Base-by-base conservation (phyloP, 2,329 filamentous ascomycete species). In the Graphilbum ipis-grandicollis region DNA sequence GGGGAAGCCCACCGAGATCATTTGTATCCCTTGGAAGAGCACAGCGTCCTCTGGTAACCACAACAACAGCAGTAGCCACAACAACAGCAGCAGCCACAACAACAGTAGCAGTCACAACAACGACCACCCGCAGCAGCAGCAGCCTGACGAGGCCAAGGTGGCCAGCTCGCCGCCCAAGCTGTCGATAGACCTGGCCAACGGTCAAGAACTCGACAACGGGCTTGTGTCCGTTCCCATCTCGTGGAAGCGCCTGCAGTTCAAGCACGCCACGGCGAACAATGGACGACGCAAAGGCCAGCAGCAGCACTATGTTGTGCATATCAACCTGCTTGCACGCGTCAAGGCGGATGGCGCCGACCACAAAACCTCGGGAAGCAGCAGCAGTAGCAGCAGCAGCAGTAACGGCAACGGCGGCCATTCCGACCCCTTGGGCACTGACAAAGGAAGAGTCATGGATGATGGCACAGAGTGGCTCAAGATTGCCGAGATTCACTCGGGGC, bases 221-320 rank as follows among this genome's bases (percentile, higher is more conserved):
- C 37, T 36, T 29, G 75, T 88, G 9, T 81, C 74, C 29, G 73
- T 93, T 39, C 81, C 85, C 2, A 77, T 94, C 37, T 78, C 83
- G 25, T 96, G 88, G 88, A 94, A 93, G 56, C 68, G 88, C 37
- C 59, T 96, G 40, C 88, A 96, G 55, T 96, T 96, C 56, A 82
- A 93, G 50, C 90, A 93, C 47, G 88, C 88, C 2, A 96, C 88
- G 1, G 88, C 88, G 35, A 96, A 96, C 54, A 96, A 96, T 52
- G 88, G 88, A 12, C 73, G 88, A 37, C 71, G 88, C 46, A 94
- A 94, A 57, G 88, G 93, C 44, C 62, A 94, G 33, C 88, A 96
- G 53, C 88, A 96, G 55, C 86, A 94, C 54, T 96, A 94, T 52
- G 70, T 92, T 2, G 81, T 96, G 34, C 77, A 83, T 42, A 75